phyloP scores from a whole-genome alignment of 257 asterid genomes.

The Knoxia roxburghii region DNA sequence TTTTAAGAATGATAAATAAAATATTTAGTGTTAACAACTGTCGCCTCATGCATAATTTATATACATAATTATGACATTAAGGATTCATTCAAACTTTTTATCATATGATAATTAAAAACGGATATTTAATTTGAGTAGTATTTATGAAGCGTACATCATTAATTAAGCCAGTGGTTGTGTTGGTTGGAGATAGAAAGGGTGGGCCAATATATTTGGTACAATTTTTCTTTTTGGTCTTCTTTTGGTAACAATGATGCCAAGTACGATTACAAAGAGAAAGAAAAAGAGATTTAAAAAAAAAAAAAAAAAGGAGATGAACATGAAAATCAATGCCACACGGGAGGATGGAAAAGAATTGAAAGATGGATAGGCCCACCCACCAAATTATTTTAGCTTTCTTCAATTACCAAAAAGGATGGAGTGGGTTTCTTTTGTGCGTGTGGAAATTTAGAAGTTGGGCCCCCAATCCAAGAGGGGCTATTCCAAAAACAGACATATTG shows the following conservation, averaged over 20 bases:
- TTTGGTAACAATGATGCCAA: conserved; percentile 13
- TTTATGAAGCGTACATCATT: conserved; percentile 26
- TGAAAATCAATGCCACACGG: conserved; percentile 33
- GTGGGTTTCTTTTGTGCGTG: neutral
- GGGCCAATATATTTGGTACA: conserved; percentile 21
- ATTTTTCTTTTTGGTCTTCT: conserved; percentile 15
- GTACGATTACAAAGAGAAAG: conserved; percentile 21
- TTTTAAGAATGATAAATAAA: too few relatives aligned
- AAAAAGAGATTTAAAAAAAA: conserved; percentile 15
- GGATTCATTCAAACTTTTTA: too few relatives aligned
- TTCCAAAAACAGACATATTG: conserved; percentile 7
- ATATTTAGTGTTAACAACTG: too few relatives aligned
- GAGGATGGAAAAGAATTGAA: conserved; percentile 16
- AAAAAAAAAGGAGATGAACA: conserved; percentile 27
- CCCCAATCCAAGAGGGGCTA: conserved; percentile 16
- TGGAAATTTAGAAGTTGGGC: conserved; percentile 3
- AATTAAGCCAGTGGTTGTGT: conserved; percentile 17
- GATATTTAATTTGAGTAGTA: too few relatives aligned
- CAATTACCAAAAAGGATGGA: neutral
- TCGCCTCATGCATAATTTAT: too few relatives aligned
- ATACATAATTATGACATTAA: too few relatives aligned
- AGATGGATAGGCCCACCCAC: conserved; percentile 9
- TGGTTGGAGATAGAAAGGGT: conserved; percentile 21
- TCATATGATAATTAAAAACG: too few relatives aligned
- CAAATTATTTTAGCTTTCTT: conserved; percentile 8